These are phyloP conservation scores for Lippia alba DNA, from an alignment of 305 asterid species.

Conservation along the genomic window DNA sequence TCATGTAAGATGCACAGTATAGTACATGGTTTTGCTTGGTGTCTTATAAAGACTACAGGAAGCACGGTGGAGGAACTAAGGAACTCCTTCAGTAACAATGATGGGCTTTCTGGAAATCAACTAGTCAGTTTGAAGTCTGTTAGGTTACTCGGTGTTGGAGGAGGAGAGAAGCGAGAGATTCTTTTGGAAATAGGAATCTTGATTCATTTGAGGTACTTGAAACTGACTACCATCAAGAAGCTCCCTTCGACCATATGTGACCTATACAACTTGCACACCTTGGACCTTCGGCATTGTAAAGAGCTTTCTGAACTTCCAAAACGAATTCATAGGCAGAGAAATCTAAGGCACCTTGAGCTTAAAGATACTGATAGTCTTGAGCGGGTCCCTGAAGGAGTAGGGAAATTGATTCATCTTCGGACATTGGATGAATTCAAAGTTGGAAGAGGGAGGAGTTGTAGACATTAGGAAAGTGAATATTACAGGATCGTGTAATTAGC, in stretches of 20 bases:
- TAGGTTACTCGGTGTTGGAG: not conserved
- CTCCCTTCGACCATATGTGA: conserved; percentile 7
- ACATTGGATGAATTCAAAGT: not conserved
- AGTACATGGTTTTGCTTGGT: conserved; percentile 7
- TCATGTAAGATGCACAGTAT: conserved; percentile 16
- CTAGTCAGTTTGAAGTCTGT: not conserved
- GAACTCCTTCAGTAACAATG: not conserved
- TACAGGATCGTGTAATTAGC: too few species aligned
- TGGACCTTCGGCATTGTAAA: not conserved
- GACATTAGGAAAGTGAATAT: too few species aligned
- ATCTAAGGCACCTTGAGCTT: conserved; percentile 12
- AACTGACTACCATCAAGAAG: not conserved
- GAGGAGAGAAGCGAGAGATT: not conserved
- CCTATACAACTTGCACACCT: conserved; percentile 6
- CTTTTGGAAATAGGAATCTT: conserved; percentile 5
- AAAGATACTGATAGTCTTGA: not conserved
- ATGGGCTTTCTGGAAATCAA: not conserved
- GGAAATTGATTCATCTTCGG: conserved; percentile 4
- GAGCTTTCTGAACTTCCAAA: not conserved
- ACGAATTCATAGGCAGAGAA: conserved; percentile 3
- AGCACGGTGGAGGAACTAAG: not conserved
- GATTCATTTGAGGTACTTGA: conserved; percentile 21
- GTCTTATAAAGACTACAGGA: not conserved
- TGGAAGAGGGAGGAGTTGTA: not conserved
- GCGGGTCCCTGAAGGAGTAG: conserved; percentile 7